A percentile compares a stretch with the other conserved stretches of the same genome.
Conservation (phyloP, 1,284 basidiomycete genomes). For the Microbotryum saponariae region DNA sequence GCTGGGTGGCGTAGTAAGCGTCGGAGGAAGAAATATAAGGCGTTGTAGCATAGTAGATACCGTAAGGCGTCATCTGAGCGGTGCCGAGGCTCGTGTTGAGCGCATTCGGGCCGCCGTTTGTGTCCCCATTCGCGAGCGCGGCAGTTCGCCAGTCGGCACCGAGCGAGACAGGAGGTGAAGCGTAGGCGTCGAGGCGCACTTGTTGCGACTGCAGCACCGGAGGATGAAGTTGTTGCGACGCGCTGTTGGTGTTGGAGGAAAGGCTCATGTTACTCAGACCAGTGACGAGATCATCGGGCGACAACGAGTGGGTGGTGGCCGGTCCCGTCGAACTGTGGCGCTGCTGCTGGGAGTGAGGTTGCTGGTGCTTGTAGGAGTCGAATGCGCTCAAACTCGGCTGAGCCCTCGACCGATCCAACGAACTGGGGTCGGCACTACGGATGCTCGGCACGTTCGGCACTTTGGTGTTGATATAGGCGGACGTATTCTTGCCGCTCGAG, state of each 20-base stretch:
- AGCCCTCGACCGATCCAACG: neutral
- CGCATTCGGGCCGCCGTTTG: neutral
- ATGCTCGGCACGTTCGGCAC: neutral
- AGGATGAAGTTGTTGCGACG: neutral
- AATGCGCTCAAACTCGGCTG: neutral
- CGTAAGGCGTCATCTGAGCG: constrained; percentile 11
- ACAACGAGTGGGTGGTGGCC: neutral
- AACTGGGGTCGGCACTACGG: neutral
- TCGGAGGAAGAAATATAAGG: constrained; percentile 4
- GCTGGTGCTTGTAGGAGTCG: constrained; percentile 4
- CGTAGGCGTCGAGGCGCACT: constrained; percentile 1
- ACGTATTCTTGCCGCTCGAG: neutral
- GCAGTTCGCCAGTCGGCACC: neutral
- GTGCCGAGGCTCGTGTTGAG: constrained; percentile 9
- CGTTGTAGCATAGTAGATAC: constrained; percentile 12
- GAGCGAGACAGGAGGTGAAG: constrained; percentile 12
- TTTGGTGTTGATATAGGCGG: neutral
- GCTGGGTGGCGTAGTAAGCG: constrained; percentile 9
- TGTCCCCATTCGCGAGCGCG: neutral
- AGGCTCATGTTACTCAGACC: constrained; percentile 20
- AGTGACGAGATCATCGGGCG: constrained; percentile 24
- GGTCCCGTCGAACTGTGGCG: neutral
- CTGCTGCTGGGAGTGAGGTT: constrained; percentile 1
- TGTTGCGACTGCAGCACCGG: neutral
- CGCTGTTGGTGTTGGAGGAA: neutral